Percentiles rank a stretch among this genome's conserved stretches.
Evolutionary conservation across 192 early-diverging fungal species (phyloP).

Genomic region (Mortierella antarctica): DNA sequence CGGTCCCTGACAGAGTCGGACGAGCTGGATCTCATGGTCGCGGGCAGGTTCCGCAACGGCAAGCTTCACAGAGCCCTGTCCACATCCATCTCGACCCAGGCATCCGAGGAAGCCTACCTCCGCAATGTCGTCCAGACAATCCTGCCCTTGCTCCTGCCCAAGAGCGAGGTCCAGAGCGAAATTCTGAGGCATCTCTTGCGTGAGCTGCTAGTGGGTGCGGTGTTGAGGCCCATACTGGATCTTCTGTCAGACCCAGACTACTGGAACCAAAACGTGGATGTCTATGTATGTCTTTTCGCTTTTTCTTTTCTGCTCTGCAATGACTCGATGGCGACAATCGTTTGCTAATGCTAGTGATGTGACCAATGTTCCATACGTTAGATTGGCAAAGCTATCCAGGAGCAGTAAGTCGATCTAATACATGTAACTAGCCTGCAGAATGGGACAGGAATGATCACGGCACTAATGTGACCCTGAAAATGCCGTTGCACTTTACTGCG

Average conservation of each 20-base stretch:
- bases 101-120: slow-evolving; percentile 70
- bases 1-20: slow-evolving; percentile 63
- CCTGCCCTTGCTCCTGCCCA: slow-evolving; percentile 72
- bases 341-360: neutral
- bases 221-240: slow-evolving; percentile 76
- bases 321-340: neutral
- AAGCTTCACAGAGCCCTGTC: slow-evolving; percentile 70
- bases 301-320: slow-evolving; percentile 15
- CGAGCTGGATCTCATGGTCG: slow-evolving; percentile 67
- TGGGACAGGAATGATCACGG: neutral
- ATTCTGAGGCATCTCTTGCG: slow-evolving; percentile 73
- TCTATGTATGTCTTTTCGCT: slow-evolving; percentile 56
- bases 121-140: slow-evolving; percentile 69
- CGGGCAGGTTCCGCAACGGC: slow-evolving; percentile 65
- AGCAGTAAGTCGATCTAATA: slow-evolving; percentile 57
- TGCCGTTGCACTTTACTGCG: neutral
- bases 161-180: slow-evolving; percentile 65
- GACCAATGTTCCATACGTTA: slow-evolving; percentile 5
- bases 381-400: slow-evolving; percentile 60
- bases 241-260: slow-evolving; percentile 87
- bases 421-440: neutral
- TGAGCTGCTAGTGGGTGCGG: slow-evolving; percentile 77
- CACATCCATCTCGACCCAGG: slow-evolving; percentile 55
- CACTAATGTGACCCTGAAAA: neutral
- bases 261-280: slow-evolving; percentile 84